Evolutionary conservation across 1,139 yeast genomes (phyloP).

Genomic region (Pneumocystis sp.): DNA sequence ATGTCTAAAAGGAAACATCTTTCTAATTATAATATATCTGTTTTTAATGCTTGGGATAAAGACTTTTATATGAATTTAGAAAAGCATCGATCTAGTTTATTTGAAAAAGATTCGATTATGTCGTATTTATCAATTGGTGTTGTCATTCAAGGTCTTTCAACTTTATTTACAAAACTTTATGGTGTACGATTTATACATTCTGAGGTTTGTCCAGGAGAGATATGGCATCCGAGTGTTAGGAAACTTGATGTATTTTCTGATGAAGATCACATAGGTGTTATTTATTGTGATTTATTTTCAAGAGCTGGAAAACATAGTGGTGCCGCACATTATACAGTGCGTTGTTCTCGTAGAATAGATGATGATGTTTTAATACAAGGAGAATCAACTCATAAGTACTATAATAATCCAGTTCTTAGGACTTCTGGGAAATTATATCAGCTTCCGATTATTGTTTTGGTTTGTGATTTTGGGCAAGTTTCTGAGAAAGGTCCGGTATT

Average conservation of each 20-base stretch:
- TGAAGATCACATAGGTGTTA: conserved; percentile 42
- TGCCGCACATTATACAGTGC: conserved; percentile 96
- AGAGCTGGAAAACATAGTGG: conserved; percentile 45
- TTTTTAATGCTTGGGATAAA: conserved; percentile 78
- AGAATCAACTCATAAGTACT: conserved; percentile 12
- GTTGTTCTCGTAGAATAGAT: conserved; percentile 68
- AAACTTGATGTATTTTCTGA: conserved; percentile 58
- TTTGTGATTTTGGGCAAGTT: conserved; percentile 55
- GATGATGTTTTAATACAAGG: conserved; percentile 15
- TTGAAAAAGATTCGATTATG: conserved; percentile 17
- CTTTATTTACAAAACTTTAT: conserved; percentile 54
- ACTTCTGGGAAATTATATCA: conserved; percentile 36
- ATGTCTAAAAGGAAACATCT: conserved; percentile 25
- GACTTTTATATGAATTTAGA: conserved; percentile 45
- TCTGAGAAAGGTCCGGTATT: conserved; percentile 26
- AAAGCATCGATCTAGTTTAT: conserved; percentile 18
- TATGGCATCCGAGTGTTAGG: conserved; percentile 83
- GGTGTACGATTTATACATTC: conserved; percentile 63
- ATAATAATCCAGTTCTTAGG: not conserved
- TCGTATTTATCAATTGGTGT: conserved; percentile 70
- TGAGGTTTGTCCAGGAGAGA: conserved; percentile 54
- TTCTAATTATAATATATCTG: conserved; percentile 17
- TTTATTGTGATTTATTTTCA: conserved; percentile 54
- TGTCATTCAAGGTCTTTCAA: conserved; percentile 68
- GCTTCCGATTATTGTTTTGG: conserved; percentile 75